Evolutionary conservation across 306 rosid species (phyloP), one percentile per base, ranked within the genome.

Genomic region (Sicyos edulis): DNA sequence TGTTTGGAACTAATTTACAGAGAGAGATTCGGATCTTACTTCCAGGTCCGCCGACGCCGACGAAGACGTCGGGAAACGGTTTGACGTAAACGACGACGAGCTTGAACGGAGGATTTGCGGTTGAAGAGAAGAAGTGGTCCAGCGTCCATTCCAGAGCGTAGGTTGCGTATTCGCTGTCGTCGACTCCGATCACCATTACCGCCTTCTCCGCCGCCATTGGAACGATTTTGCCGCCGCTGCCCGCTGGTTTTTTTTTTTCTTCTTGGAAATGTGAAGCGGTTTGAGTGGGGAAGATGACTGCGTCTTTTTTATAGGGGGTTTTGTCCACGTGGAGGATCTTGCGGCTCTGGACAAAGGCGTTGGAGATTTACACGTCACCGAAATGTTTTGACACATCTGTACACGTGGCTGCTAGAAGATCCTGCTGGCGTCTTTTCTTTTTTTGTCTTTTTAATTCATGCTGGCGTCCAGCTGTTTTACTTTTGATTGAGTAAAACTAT

Each of bases 31-130:
- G 5, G 55, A 53, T 51, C 4, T 32, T 15, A 44, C 6, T 70
- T 87, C 96, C 96, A 16, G 91, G 93, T n/a, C 95, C 96, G n/a
- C 81, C 74, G 66, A 89, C 72, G 17, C 95, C 87, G 34, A 86
- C 82, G 45, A 64, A 73, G 76, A 75, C 51, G 80, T 87, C 58
- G 44, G 90, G 4, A 66, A 68, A 1, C 53, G 85, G 89, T 70
- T 81, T 92, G 60, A 92, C 85, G 79, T 87, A 80, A 56, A 88
- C 86, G 58, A 89, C 64, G 77, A 89, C 56, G 55, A 92, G 87
- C 65, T 85, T 86, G 84, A 86, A 60, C 11, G 45, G 65, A 24
- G 81, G 77, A 17, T 37, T 10, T 42, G 11, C 14, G 7, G 70
- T 10, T 37, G 26, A 44, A 42, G n/a, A n/a, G 70, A 64, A 64